Conservation (phyloP, 257 asterid species). For the Fraxinus pennsylvanica region DNA sequence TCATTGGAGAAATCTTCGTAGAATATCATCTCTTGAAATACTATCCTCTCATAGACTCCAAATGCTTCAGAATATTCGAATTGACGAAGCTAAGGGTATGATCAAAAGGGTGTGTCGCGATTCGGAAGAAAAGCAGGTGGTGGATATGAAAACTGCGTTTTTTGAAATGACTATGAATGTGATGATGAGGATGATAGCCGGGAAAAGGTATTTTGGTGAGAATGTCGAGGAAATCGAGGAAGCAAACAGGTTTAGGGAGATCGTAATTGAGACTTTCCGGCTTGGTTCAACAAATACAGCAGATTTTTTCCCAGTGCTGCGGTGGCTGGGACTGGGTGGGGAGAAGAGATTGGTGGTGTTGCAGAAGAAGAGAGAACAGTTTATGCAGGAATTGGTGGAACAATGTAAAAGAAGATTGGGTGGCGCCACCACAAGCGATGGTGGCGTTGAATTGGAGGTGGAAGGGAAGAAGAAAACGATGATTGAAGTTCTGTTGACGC, state of each 20-base stretch:
- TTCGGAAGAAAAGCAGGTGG: neutral
- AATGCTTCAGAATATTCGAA: constrained; percentile 5
- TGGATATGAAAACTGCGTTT: constrained; percentile 37
- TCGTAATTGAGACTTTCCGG: constrained; percentile 25
- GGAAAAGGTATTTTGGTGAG: constrained; percentile 37
- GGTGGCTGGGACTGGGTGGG: constrained; percentile 33
- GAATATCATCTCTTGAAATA: constrained; percentile 28
- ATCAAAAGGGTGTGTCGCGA: constrained; percentile 19
- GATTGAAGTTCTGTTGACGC: constrained; percentile 45
- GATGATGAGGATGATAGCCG: constrained; percentile 50
- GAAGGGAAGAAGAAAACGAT: constrained; percentile 26
- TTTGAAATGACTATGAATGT: constrained; percentile 39
- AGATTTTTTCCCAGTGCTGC: constrained; percentile 39
- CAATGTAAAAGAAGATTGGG: constrained; percentile 25
- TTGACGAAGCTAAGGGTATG: constrained; percentile 24
- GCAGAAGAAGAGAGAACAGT: constrained; percentile 38
- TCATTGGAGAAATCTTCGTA: constrained; percentile 42
- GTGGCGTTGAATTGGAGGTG: too few relatives aligned
- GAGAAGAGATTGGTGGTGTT: constrained; percentile 34
- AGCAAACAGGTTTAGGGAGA: constrained; percentile 34
- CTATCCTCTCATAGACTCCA: constrained; percentile 29
- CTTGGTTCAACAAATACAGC: constrained; percentile 29
- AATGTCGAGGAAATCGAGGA: constrained; percentile 27
- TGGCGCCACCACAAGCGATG: neutral
- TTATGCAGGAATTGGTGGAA: constrained; percentile 47